phyloP scores from a whole-genome alignment of 805 yeast genomes.

The Groenewaldozyma tartarivorans region DNA sequence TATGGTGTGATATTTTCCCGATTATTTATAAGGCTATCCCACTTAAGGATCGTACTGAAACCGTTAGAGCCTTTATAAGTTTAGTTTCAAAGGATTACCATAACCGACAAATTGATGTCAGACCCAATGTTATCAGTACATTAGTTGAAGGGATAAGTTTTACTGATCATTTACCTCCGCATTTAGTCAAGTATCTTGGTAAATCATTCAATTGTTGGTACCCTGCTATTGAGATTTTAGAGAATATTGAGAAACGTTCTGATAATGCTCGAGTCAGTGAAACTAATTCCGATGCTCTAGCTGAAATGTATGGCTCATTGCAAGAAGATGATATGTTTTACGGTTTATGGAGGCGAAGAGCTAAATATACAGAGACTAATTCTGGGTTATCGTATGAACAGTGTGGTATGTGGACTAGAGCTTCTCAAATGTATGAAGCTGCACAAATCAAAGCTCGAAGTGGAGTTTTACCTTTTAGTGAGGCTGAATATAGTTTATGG shows the following conservation, averaged over 20 bases:
- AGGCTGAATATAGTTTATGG: conserved; percentile 92
- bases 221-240: conserved; percentile 75
- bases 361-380: conserved; percentile 87
- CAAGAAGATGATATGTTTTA: conserved; percentile 96
- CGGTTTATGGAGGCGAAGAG: conserved; percentile 95
- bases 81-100: conserved; percentile 86
- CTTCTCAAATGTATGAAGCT: conserved; percentile 85
- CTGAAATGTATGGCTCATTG: conserved; percentile 77
- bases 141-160: conserved; percentile 73
- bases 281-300: conserved; percentile 79
- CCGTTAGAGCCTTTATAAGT: conserved; percentile 70
- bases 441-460: conserved; percentile 96
- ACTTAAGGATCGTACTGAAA: conserved; percentile 70
- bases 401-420: conserved; percentile 89
- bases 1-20: conserved; percentile 84
- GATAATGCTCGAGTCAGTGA: conserved; percentile 72
- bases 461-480: conserved; percentile 91
- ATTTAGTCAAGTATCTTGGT: conserved; percentile 80
- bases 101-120: conserved; percentile 74
- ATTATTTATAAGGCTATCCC: conserved; percentile 66
- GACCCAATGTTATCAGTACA: conserved; percentile 82
- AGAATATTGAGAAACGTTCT: conserved; percentile 49
- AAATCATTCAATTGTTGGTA: conserved; percentile 86
- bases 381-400: conserved; percentile 92
- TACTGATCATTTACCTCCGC: conserved; percentile 86